Percentiles rank a stretch among this genome's conserved stretches.
phyloP scores from a whole-genome alignment of 495 filamentous ascomycete genomes.

The Neurospora pannonica region DNA sequence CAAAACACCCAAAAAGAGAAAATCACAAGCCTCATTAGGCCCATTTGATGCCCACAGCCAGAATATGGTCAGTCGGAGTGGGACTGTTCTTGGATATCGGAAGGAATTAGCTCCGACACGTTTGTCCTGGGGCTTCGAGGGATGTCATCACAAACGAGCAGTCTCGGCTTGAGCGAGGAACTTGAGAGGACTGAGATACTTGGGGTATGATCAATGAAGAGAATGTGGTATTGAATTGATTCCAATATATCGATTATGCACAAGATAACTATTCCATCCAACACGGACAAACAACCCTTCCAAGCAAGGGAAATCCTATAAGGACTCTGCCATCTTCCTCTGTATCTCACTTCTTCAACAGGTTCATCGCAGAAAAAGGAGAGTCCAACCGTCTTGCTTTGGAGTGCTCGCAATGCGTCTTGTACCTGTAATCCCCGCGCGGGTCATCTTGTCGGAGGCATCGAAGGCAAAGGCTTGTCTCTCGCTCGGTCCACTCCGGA shows the following conservation, averaged over 20 bases:
- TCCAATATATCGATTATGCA: neutral
- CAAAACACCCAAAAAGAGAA: too few species aligned
- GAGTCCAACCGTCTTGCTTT: too few species aligned
- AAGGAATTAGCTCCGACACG: neutral
- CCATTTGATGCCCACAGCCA: too few species aligned
- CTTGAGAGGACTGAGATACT: neutral
- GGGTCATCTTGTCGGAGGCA: neutral
- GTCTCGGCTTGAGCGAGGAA: neutral
- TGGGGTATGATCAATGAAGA: neutral
- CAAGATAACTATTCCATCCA: too few species aligned
- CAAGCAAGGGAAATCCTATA: too few species aligned
- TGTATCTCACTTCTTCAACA: neutral
- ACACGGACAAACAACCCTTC: too few species aligned
- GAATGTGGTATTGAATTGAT: neutral
- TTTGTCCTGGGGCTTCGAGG: neutral
- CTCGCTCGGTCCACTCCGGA: neutral
- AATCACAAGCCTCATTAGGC: too few species aligned
- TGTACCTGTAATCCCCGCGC: too few species aligned
- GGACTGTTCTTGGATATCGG: too few species aligned
- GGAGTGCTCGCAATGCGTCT: too few species aligned
- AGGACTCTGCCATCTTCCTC: too few species aligned
- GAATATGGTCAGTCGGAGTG: too few species aligned
- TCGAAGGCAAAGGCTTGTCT: neutral
- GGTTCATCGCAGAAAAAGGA: neutral
- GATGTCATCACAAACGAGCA: neutral